Conservation (phyloP, 768 basidiomycete species). For the Pleurotus cornucopiae region DNA sequence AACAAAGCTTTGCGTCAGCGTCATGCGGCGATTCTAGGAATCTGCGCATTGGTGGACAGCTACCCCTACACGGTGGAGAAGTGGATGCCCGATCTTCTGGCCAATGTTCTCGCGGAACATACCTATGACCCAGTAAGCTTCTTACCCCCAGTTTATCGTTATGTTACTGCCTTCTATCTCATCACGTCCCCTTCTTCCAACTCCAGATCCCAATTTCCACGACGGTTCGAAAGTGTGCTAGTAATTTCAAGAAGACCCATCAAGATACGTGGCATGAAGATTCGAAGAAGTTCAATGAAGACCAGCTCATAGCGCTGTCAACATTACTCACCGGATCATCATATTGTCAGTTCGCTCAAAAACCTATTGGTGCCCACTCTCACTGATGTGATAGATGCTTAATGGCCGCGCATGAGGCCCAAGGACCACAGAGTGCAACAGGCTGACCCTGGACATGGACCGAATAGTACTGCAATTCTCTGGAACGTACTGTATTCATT, state of each 20-base stretch:
- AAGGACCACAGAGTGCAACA: too few species aligned
- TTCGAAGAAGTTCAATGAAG: constrained; percentile 79
- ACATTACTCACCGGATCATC: constrained; percentile 84
- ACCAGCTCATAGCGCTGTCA: constrained; percentile 77
- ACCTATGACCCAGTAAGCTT: constrained; percentile 74
- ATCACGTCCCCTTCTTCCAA: constrained; percentile 10
- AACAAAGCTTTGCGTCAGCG: constrained; percentile 69
- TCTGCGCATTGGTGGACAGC: constrained; percentile 89
- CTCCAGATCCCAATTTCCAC: constrained; percentile 75
- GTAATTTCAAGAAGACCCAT: constrained; percentile 78
- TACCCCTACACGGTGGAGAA: constrained; percentile 94
- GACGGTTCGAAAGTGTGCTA: constrained; percentile 75
- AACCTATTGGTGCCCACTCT: background rate
- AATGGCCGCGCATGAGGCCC: background rate
- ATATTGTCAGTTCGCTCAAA: constrained; percentile 51
- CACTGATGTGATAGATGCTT: constrained; percentile 6
- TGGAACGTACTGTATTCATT: too few species aligned
- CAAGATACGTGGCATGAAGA: constrained; percentile 92
- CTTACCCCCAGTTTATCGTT: background rate
- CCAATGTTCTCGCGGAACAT: constrained; percentile 74
- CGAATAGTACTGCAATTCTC: too few species aligned
- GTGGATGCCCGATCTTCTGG: constrained; percentile 87
- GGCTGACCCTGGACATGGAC: too few species aligned
- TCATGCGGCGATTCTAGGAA: constrained; percentile 91
- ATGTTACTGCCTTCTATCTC: background rate